These are phyloP conservation scores for Fraxinus dipetala DNA, from an alignment of 305 asterid species.

Conservation along the genomic window DNA sequence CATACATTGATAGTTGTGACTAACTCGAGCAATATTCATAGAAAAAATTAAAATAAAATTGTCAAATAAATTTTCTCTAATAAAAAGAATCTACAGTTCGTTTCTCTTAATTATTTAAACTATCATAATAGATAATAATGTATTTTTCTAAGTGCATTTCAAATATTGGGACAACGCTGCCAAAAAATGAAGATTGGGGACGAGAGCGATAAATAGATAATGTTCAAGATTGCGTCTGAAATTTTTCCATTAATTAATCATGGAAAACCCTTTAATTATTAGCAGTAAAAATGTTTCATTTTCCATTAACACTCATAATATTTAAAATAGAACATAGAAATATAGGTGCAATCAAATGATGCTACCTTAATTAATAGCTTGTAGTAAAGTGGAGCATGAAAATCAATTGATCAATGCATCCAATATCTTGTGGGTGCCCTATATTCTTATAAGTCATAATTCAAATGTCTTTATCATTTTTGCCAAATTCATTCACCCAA, in stretches of 20 bases:
- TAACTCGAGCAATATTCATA: neutral
- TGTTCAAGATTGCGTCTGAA: no score
- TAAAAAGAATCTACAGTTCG: neutral
- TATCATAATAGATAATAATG: neutral
- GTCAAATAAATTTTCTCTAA: neutral
- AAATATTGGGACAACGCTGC: neutral
- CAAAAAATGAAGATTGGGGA: neutral
- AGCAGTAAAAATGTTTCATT: neutral
- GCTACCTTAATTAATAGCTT: neutral
- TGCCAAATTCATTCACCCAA: slow-evolving; percentile 6
- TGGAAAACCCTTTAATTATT: neutral
- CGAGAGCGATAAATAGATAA: neutral
- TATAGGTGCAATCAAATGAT: neutral
- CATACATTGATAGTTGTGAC: neutral
- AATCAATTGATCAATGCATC: neutral
- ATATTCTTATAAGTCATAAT: neutral
- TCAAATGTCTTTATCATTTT: neutral
- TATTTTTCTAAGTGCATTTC: neutral
- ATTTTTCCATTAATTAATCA: neutral
- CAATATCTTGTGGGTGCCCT: neutral
- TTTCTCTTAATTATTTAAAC: neutral
- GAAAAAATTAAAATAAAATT: no score
- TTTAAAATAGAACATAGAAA: neutral
- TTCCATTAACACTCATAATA: neutral
- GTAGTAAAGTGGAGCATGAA: neutral